Evolutionary conservation across 805 yeast genomes (phyloP).

Genomic region (Candida broadrunensis): DNA sequence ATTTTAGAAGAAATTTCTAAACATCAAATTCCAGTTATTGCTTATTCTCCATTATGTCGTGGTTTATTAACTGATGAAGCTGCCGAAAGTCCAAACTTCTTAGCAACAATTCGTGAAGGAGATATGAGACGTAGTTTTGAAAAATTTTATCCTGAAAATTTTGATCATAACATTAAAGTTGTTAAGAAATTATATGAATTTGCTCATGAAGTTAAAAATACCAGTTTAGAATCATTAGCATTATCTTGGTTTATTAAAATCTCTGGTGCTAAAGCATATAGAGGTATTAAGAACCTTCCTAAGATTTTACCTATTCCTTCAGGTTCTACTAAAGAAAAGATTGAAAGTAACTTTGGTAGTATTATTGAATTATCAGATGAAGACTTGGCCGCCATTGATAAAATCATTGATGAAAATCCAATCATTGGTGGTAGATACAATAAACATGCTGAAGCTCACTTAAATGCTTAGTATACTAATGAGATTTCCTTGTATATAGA

Average conservation of each 20-base stretch:
- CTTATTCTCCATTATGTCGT: conserved; percentile 81
- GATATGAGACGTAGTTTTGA: conserved; percentile 54
- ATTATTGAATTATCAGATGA: conserved; percentile 46
- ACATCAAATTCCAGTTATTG: conserved; percentile 63
- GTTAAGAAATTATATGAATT: conserved; percentile 48
- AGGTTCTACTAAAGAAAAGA: conserved; percentile 57
- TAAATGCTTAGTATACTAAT: not conserved
- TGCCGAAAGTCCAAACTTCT: conserved; percentile 33
- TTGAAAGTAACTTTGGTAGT: conserved; percentile 55
- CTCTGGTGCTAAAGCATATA: conserved; percentile 56
- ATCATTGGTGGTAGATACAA: conserved; percentile 60
- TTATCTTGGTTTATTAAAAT: conserved; percentile 52
- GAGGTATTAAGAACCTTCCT: conserved; percentile 44
- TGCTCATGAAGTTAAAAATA: conserved; percentile 44
- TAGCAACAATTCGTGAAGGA: conserved; percentile 48
- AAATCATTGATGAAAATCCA: conserved; percentile 38
- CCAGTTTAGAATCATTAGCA: conserved; percentile 55
- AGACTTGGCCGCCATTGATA: conserved; percentile 54
- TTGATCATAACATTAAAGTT: conserved; percentile 49
- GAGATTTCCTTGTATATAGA: too few relatives aligned
- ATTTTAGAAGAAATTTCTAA: conserved; percentile 58
- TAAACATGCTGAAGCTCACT: conserved; percentile 12
- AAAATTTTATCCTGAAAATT: conserved; percentile 57
- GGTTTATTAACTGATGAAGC: conserved; percentile 72
- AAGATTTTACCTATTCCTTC: conserved; percentile 79